A percentile compares a stretch with the other conserved stretches of the same genome.
Conservation (phyloP, 306 rosid genomes). For the Prunus campanulata region DNA sequence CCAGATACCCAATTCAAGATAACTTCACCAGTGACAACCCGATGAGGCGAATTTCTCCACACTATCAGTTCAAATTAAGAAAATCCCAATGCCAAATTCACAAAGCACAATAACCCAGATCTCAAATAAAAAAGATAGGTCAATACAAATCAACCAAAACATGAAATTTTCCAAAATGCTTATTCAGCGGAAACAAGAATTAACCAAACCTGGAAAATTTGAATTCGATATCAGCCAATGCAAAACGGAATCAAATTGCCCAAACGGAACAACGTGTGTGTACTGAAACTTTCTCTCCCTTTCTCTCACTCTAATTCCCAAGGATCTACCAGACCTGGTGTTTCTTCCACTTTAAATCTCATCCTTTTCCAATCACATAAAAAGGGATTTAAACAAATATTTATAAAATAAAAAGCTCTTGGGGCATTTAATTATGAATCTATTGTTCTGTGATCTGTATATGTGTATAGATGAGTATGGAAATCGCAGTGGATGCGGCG, state of each 20-base stretch:
- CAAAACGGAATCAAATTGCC: constrained; percentile 9
- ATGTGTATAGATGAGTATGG: constrained; percentile 58
- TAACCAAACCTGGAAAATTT: constrained; percentile 1
- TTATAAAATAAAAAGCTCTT: neutral
- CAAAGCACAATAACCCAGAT: neutral
- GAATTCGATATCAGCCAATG: constrained; percentile 10
- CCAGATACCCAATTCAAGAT: constrained; percentile 4
- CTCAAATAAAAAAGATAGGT: neutral
- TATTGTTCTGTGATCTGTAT: constrained; percentile 36
- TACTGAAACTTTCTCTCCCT: constrained; percentile 10
- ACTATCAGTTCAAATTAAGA: neutral
- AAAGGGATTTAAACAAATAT: neutral
- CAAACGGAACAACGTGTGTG: constrained; percentile 14
- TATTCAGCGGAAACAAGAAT: neutral
- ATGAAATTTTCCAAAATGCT: neutral
- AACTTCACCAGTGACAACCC: neutral
- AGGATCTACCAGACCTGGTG: constrained; percentile 20
- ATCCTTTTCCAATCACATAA: neutral
- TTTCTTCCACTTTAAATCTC: constrained; percentile 11
- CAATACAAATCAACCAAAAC: neutral
- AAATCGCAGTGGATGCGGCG: constrained; percentile 70
- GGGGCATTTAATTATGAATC: constrained; percentile 24
- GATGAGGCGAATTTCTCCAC: neutral
- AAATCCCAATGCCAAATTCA: constrained; percentile 15
- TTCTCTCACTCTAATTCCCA: constrained; percentile 19